These are phyloP conservation scores for Tetrahymena elliotti DNA, from an alignment of 73 alveolate genomes.

Conservation along the genomic window DNA sequence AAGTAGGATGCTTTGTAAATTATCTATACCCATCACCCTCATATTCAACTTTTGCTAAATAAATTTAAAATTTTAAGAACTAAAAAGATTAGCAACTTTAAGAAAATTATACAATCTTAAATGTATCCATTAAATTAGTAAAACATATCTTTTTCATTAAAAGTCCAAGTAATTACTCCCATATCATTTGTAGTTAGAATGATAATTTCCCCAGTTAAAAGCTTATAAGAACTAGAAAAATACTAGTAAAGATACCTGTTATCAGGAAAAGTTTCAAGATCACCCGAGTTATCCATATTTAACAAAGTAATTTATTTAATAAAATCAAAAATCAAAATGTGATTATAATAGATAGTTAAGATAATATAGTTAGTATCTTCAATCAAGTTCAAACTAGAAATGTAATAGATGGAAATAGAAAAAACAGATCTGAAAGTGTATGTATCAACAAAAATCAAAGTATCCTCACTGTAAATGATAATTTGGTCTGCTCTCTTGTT, in stretches of 20 bases:
- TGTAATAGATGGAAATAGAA: background rate
- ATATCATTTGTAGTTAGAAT: background rate
- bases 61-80: background rate
- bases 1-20: background rate
- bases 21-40: background rate
- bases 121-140: background rate
- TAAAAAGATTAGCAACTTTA: background rate
- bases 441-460: background rate
- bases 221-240: background rate
- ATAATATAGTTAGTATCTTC: background rate
- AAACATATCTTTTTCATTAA: background rate
- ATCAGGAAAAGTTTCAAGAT: background rate
- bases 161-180: background rate
- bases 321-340: background rate
- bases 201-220: background rate
- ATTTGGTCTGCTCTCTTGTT: background rate
- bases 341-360: background rate
- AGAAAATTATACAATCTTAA: background rate
- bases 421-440: background rate
- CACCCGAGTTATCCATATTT: background rate
- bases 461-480: background rate
- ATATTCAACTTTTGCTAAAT: background rate
- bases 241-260: background rate
- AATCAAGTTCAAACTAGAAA: background rate
- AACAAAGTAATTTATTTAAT: background rate